These are phyloP conservation scores for Apophysomyces sp. DNA, from an alignment of 371 early-diverging fungal species.

Conservation along the genomic window DNA sequence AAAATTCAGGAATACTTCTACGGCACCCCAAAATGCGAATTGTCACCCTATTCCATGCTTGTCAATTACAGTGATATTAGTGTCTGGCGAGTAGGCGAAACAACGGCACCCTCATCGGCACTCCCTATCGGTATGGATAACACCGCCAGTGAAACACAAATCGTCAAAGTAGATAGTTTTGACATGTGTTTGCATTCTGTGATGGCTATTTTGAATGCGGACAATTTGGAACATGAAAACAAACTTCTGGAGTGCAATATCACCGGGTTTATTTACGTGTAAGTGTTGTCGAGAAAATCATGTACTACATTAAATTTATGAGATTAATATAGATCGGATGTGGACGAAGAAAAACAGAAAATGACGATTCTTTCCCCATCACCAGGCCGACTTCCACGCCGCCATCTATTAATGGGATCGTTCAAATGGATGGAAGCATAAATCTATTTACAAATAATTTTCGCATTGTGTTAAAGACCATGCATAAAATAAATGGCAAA, in stretches of 20 bases:
- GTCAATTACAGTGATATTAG: constrained; percentile 76
- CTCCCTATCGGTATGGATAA: constrained; percentile 89
- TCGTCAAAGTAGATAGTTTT: constrained; percentile 80
- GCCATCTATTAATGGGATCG: constrained; percentile 78
- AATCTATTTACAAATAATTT: background rate
- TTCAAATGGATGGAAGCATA: constrained; percentile 81
- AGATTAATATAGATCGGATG: constrained; percentile 62
- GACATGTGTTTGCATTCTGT: constrained; percentile 87
- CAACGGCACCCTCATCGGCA: constrained; percentile 89
- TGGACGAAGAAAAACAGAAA: constrained; percentile 77
- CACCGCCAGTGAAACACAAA: constrained; percentile 72
- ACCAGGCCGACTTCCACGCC: constrained; percentile 85
- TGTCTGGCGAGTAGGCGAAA: constrained; percentile 85
- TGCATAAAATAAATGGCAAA: too few species aligned
- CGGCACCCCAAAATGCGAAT: constrained; percentile 73
- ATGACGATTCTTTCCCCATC: constrained; percentile 86
- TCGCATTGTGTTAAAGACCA: too few species aligned
- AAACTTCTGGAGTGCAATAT: constrained; percentile 70
- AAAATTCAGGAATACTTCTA: constrained; percentile 94
- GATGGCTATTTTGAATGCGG: constrained; percentile 78
- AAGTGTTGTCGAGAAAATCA: too few species aligned
- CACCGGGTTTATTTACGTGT: constrained; percentile 89
- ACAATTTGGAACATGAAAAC: constrained; percentile 59
- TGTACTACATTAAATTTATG: background rate
- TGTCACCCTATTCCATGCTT: constrained; percentile 83